phyloP scores from a whole-genome alignment of 2,329 filamentous ascomycete species.

The Monilinia fructicola region DNA sequence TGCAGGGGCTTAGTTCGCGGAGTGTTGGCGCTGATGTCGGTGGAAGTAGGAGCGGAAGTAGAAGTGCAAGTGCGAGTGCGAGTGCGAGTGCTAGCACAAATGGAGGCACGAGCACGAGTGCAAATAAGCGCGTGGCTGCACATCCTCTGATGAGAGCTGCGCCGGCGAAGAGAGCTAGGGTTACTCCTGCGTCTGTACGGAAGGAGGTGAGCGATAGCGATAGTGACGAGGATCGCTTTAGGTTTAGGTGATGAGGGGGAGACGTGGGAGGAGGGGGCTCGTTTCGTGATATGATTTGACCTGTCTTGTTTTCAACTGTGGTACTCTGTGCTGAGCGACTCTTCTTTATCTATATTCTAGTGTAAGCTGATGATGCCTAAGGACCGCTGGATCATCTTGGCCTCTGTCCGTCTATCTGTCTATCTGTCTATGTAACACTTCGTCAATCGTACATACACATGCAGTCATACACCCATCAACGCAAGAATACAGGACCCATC shows the following conservation, averaged over 20 bases:
- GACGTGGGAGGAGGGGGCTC: not conserved
- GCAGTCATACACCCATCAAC: constrained; percentile 1
- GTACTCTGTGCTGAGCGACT: not conserved
- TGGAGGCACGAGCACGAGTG: not conserved
- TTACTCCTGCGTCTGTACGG: constrained; percentile 17
- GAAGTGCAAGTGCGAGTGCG: too few species aligned
- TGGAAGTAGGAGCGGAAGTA: too few species aligned
- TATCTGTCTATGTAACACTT: constrained; percentile 12
- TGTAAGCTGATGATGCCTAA: not conserved
- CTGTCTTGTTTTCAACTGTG: not conserved
- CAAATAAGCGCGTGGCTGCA: constrained; percentile 33
- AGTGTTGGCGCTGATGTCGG: not conserved
- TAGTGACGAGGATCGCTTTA: constrained; percentile 40
- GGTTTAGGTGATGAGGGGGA: not conserved
- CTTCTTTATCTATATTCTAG: not conserved
- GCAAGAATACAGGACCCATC: not conserved
- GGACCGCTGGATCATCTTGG: not conserved
- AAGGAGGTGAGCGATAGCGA: constrained; percentile 35
- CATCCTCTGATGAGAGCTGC: constrained; percentile 29
- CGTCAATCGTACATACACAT: not conserved
- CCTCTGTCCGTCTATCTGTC: constrained; percentile 22
- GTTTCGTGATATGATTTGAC: not conserved
- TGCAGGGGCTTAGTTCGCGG: not conserved
- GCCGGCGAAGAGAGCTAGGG: constrained; percentile 36
- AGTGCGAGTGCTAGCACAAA: too few species aligned